These are phyloP conservation scores for Fusarium heterosporum DNA, from an alignment of 2,329 filamentous ascomycete genomes.

Conservation along the genomic window DNA sequence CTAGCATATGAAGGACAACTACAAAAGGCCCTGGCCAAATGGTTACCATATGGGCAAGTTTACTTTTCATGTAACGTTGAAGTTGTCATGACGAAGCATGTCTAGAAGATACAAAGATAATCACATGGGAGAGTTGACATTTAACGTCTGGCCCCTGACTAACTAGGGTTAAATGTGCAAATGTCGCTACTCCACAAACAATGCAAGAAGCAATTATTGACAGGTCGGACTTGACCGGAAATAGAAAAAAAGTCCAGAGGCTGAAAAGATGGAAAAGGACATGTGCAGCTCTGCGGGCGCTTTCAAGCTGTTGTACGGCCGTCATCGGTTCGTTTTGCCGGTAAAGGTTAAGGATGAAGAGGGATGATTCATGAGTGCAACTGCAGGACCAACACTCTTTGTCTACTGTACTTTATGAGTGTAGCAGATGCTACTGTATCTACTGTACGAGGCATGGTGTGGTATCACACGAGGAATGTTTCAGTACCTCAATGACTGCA, in stretches of 20 bases:
- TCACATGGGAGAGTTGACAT: neutral
- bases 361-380: slow-evolving; percentile 2
- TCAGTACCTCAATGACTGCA: neutral
- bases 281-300: slow-evolving; percentile 34
- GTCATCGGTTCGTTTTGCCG: slow-evolving; percentile 13
- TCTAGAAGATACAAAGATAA: neutral
- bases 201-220: neutral
- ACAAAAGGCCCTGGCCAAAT: neutral
- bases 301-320: slow-evolving; percentile 15
- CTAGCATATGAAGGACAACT: neutral
- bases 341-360: slow-evolving; percentile 1
- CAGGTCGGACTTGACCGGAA: slow-evolving; percentile 6
- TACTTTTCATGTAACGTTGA: neutral
- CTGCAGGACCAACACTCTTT: neutral
- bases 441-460: neutral
- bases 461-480: slow-evolving; percentile 11
- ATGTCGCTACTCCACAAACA: neutral
- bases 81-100: neutral
- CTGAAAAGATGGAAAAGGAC: slow-evolving; percentile 23
- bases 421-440: slow-evolving; percentile 4
- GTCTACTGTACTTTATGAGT: neutral
- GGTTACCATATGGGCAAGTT: neutral
- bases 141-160: neutral
- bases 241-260: slow-evolving; percentile 9
- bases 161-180: neutral